phyloP scores from a whole-genome alignment of 768 basidiomycete genomes.

The Termitomyces sp. region DNA sequence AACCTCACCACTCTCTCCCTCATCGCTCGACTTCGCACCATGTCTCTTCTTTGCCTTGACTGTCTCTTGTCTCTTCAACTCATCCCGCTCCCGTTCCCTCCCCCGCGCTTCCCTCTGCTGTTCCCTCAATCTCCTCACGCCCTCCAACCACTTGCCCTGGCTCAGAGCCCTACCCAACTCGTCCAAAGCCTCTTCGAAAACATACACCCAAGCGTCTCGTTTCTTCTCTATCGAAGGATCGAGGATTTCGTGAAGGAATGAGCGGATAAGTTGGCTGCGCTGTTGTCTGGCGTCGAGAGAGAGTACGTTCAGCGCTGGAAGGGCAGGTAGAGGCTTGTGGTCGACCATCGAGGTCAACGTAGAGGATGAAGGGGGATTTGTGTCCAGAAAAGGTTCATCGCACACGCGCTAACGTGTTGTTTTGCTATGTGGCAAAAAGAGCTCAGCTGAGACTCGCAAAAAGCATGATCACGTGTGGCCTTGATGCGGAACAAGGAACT shows the following conservation, averaged over 20 bases:
- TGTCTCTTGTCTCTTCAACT: background rate
- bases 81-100: constrained; percentile 18
- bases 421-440: background rate
- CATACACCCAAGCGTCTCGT: constrained; percentile 39
- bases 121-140: constrained; percentile 32
- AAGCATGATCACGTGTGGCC: no score
- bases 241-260: constrained; percentile 35
- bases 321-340: constrained; percentile 34
- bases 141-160: constrained; percentile 44
- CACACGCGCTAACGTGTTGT: background rate
- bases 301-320: constrained; percentile 25
- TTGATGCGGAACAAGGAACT: no score
- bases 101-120: constrained; percentile 15
- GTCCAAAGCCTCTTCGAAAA: constrained; percentile 45
- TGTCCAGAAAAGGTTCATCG: background rate
- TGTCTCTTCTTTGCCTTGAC: constrained; percentile 32
- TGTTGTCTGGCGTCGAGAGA: constrained; percentile 38
- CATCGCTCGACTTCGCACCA: constrained; percentile 45
- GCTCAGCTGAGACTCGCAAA: no score
- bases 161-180: constrained; percentile 38
- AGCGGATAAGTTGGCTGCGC: constrained; percentile 35
- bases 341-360: constrained; percentile 18
- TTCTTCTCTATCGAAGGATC: constrained; percentile 25
- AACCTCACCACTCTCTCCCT: constrained; percentile 13
- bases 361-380: no score